Evolutionary conservation across 352 stramenopile genomes (phyloP).

Genomic region (Peronosclerospora sorghi): DNA sequence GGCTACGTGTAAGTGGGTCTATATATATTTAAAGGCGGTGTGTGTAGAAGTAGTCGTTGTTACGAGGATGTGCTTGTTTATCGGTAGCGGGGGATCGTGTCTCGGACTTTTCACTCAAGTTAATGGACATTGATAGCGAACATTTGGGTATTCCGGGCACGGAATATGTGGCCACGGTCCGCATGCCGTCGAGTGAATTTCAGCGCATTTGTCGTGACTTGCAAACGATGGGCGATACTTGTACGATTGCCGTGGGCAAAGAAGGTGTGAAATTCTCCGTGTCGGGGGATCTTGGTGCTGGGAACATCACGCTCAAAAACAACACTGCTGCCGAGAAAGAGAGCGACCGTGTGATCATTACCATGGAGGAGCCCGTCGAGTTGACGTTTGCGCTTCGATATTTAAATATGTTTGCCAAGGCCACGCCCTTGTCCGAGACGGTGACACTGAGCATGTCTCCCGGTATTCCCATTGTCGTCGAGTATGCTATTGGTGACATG

Average conservation of each 20-base stretch:
- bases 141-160: slow-evolving; percentile 97
- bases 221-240: slow-evolving; percentile 97
- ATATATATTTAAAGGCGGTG: not conserved
- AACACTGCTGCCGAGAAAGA: slow-evolving; percentile 83
- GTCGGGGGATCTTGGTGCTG: slow-evolving; percentile 92
- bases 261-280: slow-evolving; percentile 97
- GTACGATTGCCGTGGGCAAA: slow-evolving; percentile 92
- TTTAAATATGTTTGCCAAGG: slow-evolving; percentile 99
- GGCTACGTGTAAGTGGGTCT: slow-evolving; percentile 60
- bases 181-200: slow-evolving; percentile 95
- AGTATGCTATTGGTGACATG: slow-evolving; percentile 97
- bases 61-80: not conserved
- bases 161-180: slow-evolving; percentile 94
- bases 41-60: not conserved
- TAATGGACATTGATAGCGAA: slow-evolving; percentile 99
- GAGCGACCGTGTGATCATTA: slow-evolving; percentile 91
- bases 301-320: slow-evolving; percentile 92
- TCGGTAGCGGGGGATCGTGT: slow-evolving; percentile 81
- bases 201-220: slow-evolving; percentile 98
- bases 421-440: slow-evolving; percentile 89
- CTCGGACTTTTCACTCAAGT: slow-evolving; percentile 97
- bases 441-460: slow-evolving; percentile 97
- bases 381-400: slow-evolving; percentile 98
- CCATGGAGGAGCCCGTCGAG: slow-evolving; percentile 98
- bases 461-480: slow-evolving; percentile 96